Evolutionary conservation across 2,329 filamentous ascomycete genomes (phyloP).

Genomic region (Gaeumannomyces sp.): DNA sequence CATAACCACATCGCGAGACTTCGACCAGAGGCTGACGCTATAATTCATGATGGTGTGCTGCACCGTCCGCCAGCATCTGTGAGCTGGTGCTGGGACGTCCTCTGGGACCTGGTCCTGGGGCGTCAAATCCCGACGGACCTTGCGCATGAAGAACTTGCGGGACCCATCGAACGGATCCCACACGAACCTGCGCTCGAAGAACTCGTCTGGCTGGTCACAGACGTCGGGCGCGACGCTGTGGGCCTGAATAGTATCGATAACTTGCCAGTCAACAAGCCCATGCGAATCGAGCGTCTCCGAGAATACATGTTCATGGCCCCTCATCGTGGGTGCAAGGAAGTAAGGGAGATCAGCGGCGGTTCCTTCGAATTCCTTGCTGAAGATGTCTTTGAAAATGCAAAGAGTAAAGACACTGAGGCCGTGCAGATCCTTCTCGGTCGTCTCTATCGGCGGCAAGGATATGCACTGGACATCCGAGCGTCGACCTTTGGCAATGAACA

Average conservation of each 20-base stretch:
- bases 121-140: constrained; percentile 50
- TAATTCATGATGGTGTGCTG: constrained; percentile 70
- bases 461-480: constrained; percentile 51
- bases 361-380: constrained; percentile 76
- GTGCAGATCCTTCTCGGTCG: constrained; percentile 39
- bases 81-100: constrained; percentile 40
- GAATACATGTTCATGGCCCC: background rate
- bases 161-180: constrained; percentile 56
- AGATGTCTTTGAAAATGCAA: constrained; percentile 72
- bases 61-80: constrained; percentile 34
- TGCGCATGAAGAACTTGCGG: constrained; percentile 51
- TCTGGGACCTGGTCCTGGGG: constrained; percentile 60
- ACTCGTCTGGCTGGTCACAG: constrained; percentile 36
- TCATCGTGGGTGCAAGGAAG: constrained; percentile 61
- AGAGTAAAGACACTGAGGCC: constrained; percentile 68
- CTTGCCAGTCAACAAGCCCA: constrained; percentile 16
- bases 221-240: constrained; percentile 31
- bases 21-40: constrained; percentile 68
- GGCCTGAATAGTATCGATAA: constrained; percentile 18
- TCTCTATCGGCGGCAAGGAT: constrained; percentile 37
- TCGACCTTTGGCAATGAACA: constrained; percentile 64
- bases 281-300: background rate
- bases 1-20: constrained; percentile 41
- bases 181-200: constrained; percentile 48
- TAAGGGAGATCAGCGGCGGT: constrained; percentile 65